Evolutionary conservation across 106 monocot species (phyloP), one percentile per base, ranked within the genome.

Genomic region (Iris macrosiphon): DNA sequence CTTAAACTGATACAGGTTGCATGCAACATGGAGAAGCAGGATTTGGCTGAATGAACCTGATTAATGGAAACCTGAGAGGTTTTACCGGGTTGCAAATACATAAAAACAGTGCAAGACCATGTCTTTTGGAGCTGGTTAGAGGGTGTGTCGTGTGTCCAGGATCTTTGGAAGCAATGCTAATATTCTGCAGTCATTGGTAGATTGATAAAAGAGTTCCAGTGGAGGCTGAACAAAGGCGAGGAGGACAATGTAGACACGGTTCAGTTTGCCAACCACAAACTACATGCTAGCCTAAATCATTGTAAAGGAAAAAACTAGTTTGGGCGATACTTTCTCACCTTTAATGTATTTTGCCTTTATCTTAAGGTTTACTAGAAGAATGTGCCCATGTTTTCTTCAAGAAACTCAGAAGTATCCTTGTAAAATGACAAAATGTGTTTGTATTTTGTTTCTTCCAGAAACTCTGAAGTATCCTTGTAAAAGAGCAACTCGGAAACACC

Each of bases 121-220:
- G 88, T 71, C 88, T 7, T 88, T 88, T 7, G 88, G 88, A 32
- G 71, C 47, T 0, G 88, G 88, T 12, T 82, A 82, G 75, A 70
- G 88, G 58, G n/a, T n/a, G n/a, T n/a, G n/a, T n/a, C n/a, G 72
- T 43, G 1, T 88, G 88, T 26, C 68, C 88, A 4, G 88, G 88
- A 16, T 52, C 69, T 34, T 21, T 79, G 61, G 82, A 82, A 41
- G 88, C 79, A 25, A 69, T 70, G 75, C 31, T 79, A 40, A 76
- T 88, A 16, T 48, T 75, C 10, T 88, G 82, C 29, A 47, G 55
- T 72, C 49, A 75, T 88, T 6, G 82, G 67, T 18, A 72, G 78
- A 55, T 41, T 82, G 19, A 43, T 88, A 32, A 82, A 83, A 31
- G 83, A 75, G 43, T 83, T 83, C 23, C 39, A 68, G 22, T 88